Conservation (phyloP, 306 rosid genomes). For the Echinosophora koreensis region DNA sequence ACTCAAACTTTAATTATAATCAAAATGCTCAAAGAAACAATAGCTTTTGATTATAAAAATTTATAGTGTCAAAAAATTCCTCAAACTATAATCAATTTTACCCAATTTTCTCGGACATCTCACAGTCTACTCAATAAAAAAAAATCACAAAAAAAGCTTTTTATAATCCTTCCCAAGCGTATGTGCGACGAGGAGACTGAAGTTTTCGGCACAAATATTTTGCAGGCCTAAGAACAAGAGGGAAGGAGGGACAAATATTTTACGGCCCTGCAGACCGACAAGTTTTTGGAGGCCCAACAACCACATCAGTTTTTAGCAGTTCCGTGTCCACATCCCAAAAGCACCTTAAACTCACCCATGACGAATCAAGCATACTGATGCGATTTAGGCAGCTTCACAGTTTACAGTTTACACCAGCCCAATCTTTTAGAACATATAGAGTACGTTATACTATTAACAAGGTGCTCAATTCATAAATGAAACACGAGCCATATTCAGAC, state of each 20-base stretch:
- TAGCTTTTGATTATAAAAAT: too few relatives aligned
- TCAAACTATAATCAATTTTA: too few relatives aligned
- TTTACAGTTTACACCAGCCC: background rate
- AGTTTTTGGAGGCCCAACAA: background rate
- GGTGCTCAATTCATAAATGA: background rate
- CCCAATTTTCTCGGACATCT: too few relatives aligned
- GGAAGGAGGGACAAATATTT: background rate
- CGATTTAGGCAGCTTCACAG: background rate
- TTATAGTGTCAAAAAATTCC: too few relatives aligned
- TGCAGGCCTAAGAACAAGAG: background rate
- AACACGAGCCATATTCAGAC: slow-evolving; percentile 7
- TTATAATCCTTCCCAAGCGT: too few relatives aligned
- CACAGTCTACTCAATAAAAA: too few relatives aligned
- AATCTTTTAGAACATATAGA: background rate
- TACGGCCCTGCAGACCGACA: background rate
- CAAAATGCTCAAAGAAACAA: too few relatives aligned
- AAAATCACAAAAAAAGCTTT: too few relatives aligned
- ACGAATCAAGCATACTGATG: background rate
- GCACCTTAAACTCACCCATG: background rate
- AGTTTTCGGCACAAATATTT: background rate
- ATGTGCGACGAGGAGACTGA: background rate
- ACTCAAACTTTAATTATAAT: too few relatives aligned
- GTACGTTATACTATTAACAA: too few relatives aligned
- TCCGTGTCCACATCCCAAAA: background rate
- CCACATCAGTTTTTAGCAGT: background rate